phyloP scores from a whole-genome alignment of 2,329 filamentous ascomycete species.

The Fusarium ambrosium region DNA sequence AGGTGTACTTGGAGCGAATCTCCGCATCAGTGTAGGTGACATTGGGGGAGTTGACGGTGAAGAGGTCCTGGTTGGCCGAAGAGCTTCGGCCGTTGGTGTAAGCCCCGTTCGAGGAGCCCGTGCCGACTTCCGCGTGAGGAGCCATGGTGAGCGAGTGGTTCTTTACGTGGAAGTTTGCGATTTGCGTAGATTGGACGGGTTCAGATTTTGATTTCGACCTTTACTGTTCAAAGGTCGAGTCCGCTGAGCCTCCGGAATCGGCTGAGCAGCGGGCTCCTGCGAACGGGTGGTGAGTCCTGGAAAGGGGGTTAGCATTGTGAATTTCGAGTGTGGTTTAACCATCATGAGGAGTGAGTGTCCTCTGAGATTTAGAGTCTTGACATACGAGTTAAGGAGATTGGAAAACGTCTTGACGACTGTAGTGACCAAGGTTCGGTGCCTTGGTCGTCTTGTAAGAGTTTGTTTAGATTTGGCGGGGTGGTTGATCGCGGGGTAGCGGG shows the following conservation, averaged over 20 bases:
- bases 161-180: slow-evolving; percentile 42
- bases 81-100: slow-evolving; percentile 54
- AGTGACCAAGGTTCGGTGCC: slow-evolving; percentile 68
- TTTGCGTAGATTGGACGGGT: slow-evolving; percentile 46
- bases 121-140: slow-evolving; percentile 82
- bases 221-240: slow-evolving; percentile 72
- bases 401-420: slow-evolving; percentile 93
- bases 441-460: slow-evolving; percentile 61
- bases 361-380: slow-evolving; percentile 20
- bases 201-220: slow-evolving; percentile 52
- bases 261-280: slow-evolving; percentile 95
- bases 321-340: neutral
- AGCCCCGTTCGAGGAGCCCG: slow-evolving; percentile 72
- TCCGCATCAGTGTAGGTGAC: slow-evolving; percentile 89
- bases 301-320: slow-evolving; percentile 45
- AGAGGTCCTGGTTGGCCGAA: slow-evolving; percentile 70
- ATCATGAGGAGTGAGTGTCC: neutral
- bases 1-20: slow-evolving; percentile 95
- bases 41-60: slow-evolving; percentile 92
- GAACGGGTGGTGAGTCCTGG: slow-evolving; percentile 93
- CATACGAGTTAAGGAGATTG: slow-evolving; percentile 97
- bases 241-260: slow-evolving; percentile 85
- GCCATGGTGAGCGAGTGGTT: slow-evolving; percentile 76
- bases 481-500: slow-evolving; percentile 44
- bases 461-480: slow-evolving; percentile 40